These are phyloP conservation scores for Pseudogymnoascus sp. DNA, from an alignment of 2,329 filamentous ascomycete species.

Conservation along the genomic window DNA sequence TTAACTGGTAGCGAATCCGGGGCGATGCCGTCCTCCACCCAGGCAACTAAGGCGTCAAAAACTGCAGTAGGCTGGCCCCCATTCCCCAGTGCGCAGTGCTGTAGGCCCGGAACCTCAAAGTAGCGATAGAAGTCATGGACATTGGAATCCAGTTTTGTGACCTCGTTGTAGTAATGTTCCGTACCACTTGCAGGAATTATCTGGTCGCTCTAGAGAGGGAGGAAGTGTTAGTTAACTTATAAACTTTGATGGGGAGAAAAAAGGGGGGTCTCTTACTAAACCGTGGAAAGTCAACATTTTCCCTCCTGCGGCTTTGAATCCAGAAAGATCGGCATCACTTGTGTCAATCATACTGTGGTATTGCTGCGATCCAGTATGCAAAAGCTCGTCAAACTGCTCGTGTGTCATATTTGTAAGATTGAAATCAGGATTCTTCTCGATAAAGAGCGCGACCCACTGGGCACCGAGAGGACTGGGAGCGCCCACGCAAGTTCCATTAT, in stretches of 20 bases:
- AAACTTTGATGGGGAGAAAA: neutral
- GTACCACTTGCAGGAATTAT: constrained; percentile 14
- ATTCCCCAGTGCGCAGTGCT: constrained; percentile 28
- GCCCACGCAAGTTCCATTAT: constrained; percentile 3
- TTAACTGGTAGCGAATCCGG: constrained; percentile 19
- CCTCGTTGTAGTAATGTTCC: constrained; percentile 26
- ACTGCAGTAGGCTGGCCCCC: constrained; percentile 23
- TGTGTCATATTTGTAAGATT: constrained; percentile 14
- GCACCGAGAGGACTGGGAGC: neutral
- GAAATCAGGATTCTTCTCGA: constrained; percentile 13
- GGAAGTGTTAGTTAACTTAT: neutral
- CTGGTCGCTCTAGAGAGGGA: constrained; percentile 11
- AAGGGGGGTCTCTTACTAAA: neutral
- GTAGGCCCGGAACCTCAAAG: constrained; percentile 29
- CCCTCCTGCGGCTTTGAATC: constrained; percentile 11
- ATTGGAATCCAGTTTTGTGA: constrained; percentile 17
- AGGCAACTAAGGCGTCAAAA: constrained; percentile 26
- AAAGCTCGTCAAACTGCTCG: constrained; percentile 6
- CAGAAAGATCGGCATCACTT: constrained; percentile 14
- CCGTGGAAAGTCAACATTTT: constrained; percentile 20
- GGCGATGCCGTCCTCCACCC: constrained; percentile 29
- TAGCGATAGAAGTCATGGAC: constrained; percentile 29
- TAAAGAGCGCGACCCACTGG: constrained; percentile 14
- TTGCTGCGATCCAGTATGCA: constrained; percentile 9
- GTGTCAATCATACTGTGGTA: constrained; percentile 14